Conservation (phyloP, 1,284 basidiomycete genomes). For the Phylloboletellus chloephorus region DNA sequence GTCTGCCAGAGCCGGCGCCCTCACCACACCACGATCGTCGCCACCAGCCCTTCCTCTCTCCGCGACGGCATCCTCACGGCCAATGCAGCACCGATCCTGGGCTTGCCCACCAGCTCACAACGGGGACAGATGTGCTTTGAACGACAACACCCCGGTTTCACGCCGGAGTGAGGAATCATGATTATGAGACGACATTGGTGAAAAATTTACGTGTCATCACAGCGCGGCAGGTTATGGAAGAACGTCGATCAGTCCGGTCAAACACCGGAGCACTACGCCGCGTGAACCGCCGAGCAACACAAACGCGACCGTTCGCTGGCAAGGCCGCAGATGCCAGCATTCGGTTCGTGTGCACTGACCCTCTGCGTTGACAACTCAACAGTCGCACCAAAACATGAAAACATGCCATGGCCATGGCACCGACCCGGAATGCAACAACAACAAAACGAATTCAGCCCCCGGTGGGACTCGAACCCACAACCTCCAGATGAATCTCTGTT, state of each 20-base stretch:
- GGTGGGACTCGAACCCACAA: conserved; percentile 71
- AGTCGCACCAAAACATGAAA: no score
- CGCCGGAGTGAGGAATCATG: conserved; percentile 1
- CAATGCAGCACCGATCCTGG: conserved; percentile 1
- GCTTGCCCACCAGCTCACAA: no score
- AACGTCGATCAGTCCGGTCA: conserved; percentile 8
- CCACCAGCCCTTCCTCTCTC: not conserved
- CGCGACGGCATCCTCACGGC: not conserved
- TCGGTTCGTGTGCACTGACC: no score
- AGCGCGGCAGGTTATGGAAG: not conserved
- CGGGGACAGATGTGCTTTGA: no score
- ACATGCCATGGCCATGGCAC: no score
- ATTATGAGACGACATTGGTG: conserved; percentile 2
- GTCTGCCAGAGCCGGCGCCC: conserved; percentile 31
- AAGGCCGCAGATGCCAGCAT: no score
- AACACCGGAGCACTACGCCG: conserved; percentile 7
- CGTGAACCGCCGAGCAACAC: not conserved
- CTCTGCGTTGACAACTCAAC: no score
- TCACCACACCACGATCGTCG: conserved; percentile 12
- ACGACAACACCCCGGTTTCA: no score
- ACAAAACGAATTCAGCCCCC: conserved; percentile 40
- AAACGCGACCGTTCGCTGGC: not conserved
- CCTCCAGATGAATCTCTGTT: conserved; percentile 67
- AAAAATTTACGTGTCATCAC: conserved; percentile 20
- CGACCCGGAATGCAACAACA: no score